Percentiles rank a stretch among this genome's conserved stretches.
phyloP scores from a whole-genome alignment of 2,329 filamentous ascomycete genomes.

The Mollisiaceae sp. region DNA sequence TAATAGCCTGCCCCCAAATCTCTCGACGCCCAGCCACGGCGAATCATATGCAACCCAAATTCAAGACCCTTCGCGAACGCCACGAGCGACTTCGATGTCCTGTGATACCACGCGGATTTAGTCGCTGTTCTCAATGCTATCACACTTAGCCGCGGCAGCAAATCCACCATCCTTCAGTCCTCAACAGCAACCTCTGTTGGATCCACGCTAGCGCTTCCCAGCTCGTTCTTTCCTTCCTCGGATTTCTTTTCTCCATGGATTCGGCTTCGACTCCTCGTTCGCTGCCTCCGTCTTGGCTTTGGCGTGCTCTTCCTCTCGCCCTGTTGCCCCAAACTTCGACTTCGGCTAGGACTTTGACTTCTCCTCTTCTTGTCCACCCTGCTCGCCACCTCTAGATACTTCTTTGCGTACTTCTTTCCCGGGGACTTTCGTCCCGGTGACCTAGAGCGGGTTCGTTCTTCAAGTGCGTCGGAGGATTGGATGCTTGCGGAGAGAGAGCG shows the following conservation, averaged over 20 bases:
- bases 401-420: constrained; percentile 29
- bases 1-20: neutral
- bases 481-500: constrained; percentile 30
- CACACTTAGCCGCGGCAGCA: neutral
- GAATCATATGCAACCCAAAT: neutral
- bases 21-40: neutral
- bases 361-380: constrained; percentile 25
- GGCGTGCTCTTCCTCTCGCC: constrained; percentile 12
- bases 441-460: neutral
- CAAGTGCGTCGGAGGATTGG: neutral
- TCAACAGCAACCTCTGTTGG: constrained; percentile 19
- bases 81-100: neutral
- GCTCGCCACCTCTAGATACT: neutral
- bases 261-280: constrained; percentile 32
- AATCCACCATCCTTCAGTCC: constrained; percentile 12
- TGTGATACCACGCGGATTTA: neutral
- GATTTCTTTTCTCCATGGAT: constrained; percentile 9
- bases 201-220: neutral
- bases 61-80: neutral
- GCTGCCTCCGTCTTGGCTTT: constrained; percentile 31
- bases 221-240: constrained; percentile 9
- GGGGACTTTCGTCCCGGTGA: constrained; percentile 11
- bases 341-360: constrained; percentile 33
- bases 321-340: constrained; percentile 18
- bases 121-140: neutral